Percentiles rank a stretch among this genome's conserved stretches.
Evolutionary conservation across 2,329 filamentous ascomycete species (phyloP).

Genomic region (Aspergillus amoenus): DNA sequence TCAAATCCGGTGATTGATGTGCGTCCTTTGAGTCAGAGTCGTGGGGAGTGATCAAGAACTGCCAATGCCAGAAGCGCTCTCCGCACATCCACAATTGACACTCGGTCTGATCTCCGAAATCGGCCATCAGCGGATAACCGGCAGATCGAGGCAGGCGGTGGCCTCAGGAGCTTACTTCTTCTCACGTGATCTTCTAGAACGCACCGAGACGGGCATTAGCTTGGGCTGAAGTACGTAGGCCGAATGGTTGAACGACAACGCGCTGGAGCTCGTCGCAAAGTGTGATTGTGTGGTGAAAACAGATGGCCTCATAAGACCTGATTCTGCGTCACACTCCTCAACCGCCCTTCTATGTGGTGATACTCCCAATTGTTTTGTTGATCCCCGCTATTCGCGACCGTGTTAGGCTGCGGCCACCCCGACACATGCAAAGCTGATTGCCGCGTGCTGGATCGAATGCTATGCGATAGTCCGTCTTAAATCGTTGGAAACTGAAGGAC

Average conservation of each 20-base stretch:
- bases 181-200: neutral
- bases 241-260: too few relatives aligned
- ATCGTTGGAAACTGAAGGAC: neutral
- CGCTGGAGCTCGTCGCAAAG: neutral
- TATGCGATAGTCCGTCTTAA: constrained; percentile 4
- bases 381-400: constrained; percentile 1
- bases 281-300: neutral
- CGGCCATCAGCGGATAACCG: constrained; percentile 7
- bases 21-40: constrained; percentile 2
- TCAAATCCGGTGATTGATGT: neutral
- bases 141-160: constrained; percentile 11
- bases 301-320: neutral
- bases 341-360: neutral
- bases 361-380: constrained; percentile 1
- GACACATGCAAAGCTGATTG: neutral
- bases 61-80: neutral
- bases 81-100: constrained; percentile 3
- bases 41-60: neutral
- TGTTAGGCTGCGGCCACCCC: constrained; percentile 2
- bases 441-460: neutral
- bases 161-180: neutral
- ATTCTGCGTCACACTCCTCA: neutral
- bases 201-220: neutral
- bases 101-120: constrained; percentile 16
- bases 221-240: neutral